phyloP scores from a whole-genome alignment of 2,329 filamentous ascomycete genomes.

The Dendrostoma leiphaemia region DNA sequence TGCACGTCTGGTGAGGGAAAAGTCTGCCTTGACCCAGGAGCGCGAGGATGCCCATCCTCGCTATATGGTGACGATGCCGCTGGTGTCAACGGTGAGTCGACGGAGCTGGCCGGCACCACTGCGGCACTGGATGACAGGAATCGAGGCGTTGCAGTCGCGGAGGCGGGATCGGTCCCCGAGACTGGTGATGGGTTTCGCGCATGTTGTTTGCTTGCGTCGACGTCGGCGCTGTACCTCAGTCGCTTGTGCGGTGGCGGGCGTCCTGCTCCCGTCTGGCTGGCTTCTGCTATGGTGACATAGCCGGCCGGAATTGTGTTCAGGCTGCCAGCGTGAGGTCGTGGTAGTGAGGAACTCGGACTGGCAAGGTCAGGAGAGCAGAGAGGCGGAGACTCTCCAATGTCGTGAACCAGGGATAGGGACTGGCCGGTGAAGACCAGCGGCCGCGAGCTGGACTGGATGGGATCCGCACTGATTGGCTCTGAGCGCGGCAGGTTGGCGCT shows the following conservation, averaged over 20 bases:
- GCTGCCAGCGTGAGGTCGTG: slow-evolving; percentile 4
- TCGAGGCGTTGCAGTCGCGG: slow-evolving; percentile 7
- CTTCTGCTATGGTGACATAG: not conserved
- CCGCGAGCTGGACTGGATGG: not conserved
- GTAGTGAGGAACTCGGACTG: slow-evolving; percentile 3
- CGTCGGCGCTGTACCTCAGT: slow-evolving; percentile 18
- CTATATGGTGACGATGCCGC: slow-evolving; percentile 37
- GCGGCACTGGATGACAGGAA: slow-evolving; percentile 25
- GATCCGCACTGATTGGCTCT: not conserved
- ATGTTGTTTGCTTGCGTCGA: slow-evolving; percentile 3
- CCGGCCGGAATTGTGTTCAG: not conserved
- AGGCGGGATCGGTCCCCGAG: slow-evolving; percentile 1
- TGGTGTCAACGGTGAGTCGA: slow-evolving; percentile 38
- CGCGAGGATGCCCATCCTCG: slow-evolving; percentile 24
- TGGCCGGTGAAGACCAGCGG: slow-evolving; percentile 3
- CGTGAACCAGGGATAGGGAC: not conserved
- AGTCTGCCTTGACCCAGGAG: slow-evolving; percentile 19
- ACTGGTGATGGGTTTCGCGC: slow-evolving; percentile 9
- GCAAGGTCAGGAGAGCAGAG: slow-evolving; percentile 8
- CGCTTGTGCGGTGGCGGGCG: slow-evolving; percentile 15
- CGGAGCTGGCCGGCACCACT: slow-evolving; percentile 15
- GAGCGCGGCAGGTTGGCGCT: not conserved
- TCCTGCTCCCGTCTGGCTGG: not conserved
- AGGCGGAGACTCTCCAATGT: not conserved
- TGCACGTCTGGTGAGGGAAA: slow-evolving; percentile 25